Conservation (phyloP, 305 asterid species). For the Fraxinus greggii region DNA sequence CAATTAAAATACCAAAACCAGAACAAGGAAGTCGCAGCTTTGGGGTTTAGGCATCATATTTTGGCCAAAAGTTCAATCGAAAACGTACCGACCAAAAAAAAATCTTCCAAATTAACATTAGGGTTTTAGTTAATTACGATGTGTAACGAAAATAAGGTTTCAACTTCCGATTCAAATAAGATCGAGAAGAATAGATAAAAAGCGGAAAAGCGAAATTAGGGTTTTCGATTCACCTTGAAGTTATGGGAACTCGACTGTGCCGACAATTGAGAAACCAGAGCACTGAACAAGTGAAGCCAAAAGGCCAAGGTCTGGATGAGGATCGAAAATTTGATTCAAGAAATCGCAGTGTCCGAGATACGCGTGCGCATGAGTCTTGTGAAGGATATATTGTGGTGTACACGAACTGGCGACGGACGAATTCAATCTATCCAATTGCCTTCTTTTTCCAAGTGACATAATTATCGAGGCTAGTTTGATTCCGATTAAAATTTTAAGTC, state of each 20-base stretch:
- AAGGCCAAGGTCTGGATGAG: slow-evolving; percentile 1
- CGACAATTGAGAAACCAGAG: slow-evolving; percentile 24
- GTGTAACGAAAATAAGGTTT: background rate
- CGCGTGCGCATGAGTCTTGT: background rate
- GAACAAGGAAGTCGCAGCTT: slow-evolving; percentile 12
- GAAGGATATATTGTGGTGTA: background rate
- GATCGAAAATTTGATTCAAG: slow-evolving; percentile 22
- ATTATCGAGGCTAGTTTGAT: too few species aligned
- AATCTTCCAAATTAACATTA: slow-evolving; percentile 1
- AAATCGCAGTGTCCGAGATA: background rate
- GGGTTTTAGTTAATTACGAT: background rate
- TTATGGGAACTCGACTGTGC: slow-evolving; percentile 11
- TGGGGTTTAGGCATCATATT: slow-evolving; percentile 8
- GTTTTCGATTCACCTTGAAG: slow-evolving; percentile 28
- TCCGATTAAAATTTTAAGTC: too few species aligned
- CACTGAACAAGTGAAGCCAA: background rate
- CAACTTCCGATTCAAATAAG: background rate
- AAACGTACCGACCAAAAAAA: background rate
- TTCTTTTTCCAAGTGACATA: too few species aligned
- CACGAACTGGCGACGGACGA: too few species aligned
- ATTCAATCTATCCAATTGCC: too few species aligned
- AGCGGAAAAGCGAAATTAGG: slow-evolving; percentile 28
- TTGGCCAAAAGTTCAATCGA: background rate
- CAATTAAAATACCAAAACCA: slow-evolving; percentile 17
- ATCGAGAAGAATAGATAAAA: background rate